Base-by-base conservation (phyloP, 1,139 yeast species). In the Pichia sp. region DNA sequence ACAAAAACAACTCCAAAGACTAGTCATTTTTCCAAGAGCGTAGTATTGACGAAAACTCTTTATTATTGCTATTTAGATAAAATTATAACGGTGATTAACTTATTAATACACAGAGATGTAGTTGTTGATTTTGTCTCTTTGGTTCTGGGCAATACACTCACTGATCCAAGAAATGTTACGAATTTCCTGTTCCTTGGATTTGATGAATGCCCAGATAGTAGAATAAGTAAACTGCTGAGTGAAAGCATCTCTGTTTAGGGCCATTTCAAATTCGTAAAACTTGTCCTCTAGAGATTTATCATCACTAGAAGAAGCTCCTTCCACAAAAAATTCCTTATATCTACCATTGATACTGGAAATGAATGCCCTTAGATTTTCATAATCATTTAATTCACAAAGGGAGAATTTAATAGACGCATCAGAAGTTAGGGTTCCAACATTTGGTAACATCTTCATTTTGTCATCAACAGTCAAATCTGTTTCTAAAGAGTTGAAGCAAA, bases 131-230 rank as follows among this genome's bases (percentile, higher is more conserved):
- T 88, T 78, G 59, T 81, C 85, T 66, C 83, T 82, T 70, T 85
- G 95, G 60, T 81, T 82, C 62, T 85, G 94, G 40, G 92, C 90
- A 66, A 84, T 84, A 69, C 99, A 94, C 69, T 94, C 99, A 41
- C 97, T 95, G 51, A 94, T 90, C 98, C 98, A 94, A 27, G 97
- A 86, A 53, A 94, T 81, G 64, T 94, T 94, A 65, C 98, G 77
- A 49, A 94, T 79, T 66, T 94, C 99, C 67, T 94, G 98, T 66
- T 94, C 98, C 60, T 85, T 85, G 26, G 95, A 81, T 66, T 88
- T 83, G 61, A 94, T 77, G 95, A 97, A 92, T 5, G 97, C 96
- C 92, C 96, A 94, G 47, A 92, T 73, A 2, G 96, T 83, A 40
- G 92, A 77, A 57, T 85, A 77, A 16, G 97, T 83, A 63, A 94